Evolutionary conservation across 192 early-diverging fungal genomes (phyloP).

Genomic region (Podila epicladia): DNA sequence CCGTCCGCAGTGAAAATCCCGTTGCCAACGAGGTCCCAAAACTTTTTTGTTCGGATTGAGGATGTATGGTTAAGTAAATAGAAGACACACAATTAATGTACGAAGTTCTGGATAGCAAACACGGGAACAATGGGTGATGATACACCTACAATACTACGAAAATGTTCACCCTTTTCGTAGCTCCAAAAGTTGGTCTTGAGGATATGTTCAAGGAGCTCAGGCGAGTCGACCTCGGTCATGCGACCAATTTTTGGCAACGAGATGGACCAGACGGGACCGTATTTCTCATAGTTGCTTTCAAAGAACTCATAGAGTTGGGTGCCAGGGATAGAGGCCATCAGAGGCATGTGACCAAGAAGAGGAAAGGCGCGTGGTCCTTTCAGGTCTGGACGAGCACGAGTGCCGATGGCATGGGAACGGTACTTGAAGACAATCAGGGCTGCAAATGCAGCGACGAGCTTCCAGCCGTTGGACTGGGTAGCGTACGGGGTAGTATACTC

Average conservation of each 20-base stretch:
- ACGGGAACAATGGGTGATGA: no score
- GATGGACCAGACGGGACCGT: constrained; percentile 26
- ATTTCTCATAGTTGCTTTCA: constrained; percentile 3
- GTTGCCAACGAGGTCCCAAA: not conserved
- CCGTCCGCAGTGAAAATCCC: constrained; percentile 18
- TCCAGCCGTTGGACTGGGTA: constrained; percentile 3
- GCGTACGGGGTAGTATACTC: not conserved
- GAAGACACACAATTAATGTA: no score
- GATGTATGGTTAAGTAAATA: no score
- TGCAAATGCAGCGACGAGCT: constrained; percentile 3
- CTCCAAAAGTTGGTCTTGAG: constrained; percentile 40
- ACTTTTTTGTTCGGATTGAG: no score
- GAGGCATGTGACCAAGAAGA: constrained; percentile 11
- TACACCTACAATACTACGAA: no score
- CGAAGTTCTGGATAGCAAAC: no score
- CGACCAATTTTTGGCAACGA: constrained; percentile 13
- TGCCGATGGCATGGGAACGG: constrained; percentile 27
- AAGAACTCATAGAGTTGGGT: constrained; percentile 27
- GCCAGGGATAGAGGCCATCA: constrained; percentile 8
- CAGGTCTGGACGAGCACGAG: constrained; percentile 15
- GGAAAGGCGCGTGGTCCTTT: constrained; percentile 20
- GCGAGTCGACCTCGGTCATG: constrained; percentile 14
- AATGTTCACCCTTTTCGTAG: constrained; percentile 16
- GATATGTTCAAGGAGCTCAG: constrained; percentile 18
- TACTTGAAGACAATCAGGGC: constrained; percentile 11